Base-by-base conservation (phyloP, 495 filamentous ascomycete genomes). In the Aspergillus baeticus region DNA sequence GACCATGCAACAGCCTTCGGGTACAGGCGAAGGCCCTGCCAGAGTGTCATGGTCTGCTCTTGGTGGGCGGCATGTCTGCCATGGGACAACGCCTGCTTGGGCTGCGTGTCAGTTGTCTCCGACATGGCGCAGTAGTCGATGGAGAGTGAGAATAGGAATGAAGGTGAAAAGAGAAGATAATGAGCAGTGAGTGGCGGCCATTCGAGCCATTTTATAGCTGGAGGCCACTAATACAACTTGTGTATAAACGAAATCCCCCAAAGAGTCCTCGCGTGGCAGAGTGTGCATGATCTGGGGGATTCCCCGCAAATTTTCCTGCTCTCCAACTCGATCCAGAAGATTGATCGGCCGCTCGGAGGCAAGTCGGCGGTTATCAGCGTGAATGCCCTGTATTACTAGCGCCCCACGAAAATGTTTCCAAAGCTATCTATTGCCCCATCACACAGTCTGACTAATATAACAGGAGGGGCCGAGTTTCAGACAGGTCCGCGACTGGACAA, bases 1-100 rank as follows among this genome's bases (percentile, higher is more conserved):
- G 73, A 78, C 79, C 79, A 84, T 13, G 60, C 68, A 14, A 82
- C 75, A 8, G 81, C 81, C 64, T 84, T 83, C 15, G 81, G 81
- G 55, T 84, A 84, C 29, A 78, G 62, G 37, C 65, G 68, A 48
- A 84, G 68, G 8, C 71, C 75, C 61, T 77, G 62, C 33, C 71
- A 50, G 47, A 77, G 41, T 31, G 62, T 72, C 76, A 79, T 79
- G 6, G 68, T 68, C 55, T 66, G 76, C 55, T 79, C 76, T 59
- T 79, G 76, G 18, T 75, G 41, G 20, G 41, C 41, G 4, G 41
- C 41, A 44, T 44, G 41, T 44, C 23, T 44, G 22, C 41, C 41
- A 10, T 44, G 20, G 41, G 22, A 18, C 17, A 44, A 26, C 6
- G 41, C 20, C 41, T 44, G 41, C 22, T 44, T 44, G 18, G 4